phyloP scores from a whole-genome alignment of 192 early-diverging fungal species.

The Coemansia sp. region DNA sequence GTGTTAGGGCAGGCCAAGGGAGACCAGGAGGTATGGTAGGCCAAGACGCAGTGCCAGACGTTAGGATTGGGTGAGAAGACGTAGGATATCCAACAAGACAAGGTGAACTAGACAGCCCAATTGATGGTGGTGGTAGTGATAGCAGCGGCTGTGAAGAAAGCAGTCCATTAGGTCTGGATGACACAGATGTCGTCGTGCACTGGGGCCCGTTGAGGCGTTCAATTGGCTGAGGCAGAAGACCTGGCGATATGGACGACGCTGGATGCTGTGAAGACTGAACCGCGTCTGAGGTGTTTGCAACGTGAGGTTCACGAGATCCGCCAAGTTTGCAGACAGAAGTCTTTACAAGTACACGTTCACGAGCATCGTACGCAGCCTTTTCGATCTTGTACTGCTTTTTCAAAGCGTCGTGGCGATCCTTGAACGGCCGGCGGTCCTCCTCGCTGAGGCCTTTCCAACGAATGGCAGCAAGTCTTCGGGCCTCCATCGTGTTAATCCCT shows the following conservation, averaged over 20 bases:
- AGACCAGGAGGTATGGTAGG: background rate
- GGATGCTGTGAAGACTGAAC: background rate
- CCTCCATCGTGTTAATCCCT: background rate
- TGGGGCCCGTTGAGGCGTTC: background rate
- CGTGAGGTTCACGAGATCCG: background rate
- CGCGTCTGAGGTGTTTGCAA: background rate
- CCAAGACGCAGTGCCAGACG: background rate
- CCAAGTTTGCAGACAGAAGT: background rate
- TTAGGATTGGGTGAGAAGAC: background rate
- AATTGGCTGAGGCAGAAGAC: background rate
- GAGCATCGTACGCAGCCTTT: slow-evolving; percentile 1
- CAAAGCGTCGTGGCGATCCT: background rate
- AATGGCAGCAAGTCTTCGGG: background rate
- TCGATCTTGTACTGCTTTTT: background rate
- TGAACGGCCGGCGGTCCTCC: background rate
- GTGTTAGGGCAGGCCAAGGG: background rate
- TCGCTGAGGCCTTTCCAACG: background rate
- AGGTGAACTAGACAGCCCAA: background rate
- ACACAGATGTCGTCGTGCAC: background rate
- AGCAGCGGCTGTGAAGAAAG: background rate
- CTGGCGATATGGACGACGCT: background rate
- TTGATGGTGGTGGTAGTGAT: background rate
- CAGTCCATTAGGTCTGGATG: background rate
- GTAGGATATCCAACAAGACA: background rate
- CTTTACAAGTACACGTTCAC: background rate